Evolutionary conservation across 1,284 basidiomycete species (phyloP).

Genomic region (Marasmius tenuissimus): DNA sequence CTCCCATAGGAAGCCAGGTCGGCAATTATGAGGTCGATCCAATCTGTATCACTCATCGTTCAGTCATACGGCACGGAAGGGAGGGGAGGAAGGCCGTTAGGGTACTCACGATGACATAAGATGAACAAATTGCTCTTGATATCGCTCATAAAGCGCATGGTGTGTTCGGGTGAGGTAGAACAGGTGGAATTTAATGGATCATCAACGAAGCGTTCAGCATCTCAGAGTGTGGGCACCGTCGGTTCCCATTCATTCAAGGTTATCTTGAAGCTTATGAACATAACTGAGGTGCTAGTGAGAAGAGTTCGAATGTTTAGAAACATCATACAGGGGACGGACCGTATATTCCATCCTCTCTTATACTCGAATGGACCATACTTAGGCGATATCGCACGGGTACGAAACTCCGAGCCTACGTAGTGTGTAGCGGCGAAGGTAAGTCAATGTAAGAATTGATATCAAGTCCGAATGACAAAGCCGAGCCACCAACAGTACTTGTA

Average conservation of each 20-base stretch:
- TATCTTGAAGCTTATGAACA: slow-evolving; percentile 66
- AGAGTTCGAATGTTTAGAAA: background rate
- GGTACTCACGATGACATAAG: slow-evolving; percentile 72
- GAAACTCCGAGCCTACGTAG: slow-evolving; percentile 59
- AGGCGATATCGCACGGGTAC: slow-evolving; percentile 72
- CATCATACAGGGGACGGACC: slow-evolving; percentile 29
- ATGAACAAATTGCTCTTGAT: slow-evolving; percentile 73
- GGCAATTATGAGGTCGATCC: slow-evolving; percentile 87
- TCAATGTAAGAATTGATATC: background rate
- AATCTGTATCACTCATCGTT: slow-evolving; percentile 44
- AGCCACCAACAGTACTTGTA: slow-evolving; percentile 68
- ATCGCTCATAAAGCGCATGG: slow-evolving; percentile 76
- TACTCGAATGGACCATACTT: slow-evolving; percentile 67
- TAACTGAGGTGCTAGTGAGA: slow-evolving; percentile 2
- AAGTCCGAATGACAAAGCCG: slow-evolving; percentile 34
- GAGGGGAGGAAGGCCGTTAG: background rate
- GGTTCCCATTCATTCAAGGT: slow-evolving; percentile 76
- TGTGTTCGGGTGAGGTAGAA: slow-evolving; percentile 68
- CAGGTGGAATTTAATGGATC: slow-evolving; percentile 31
- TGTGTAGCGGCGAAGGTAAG: background rate
- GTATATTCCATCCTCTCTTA: slow-evolving; percentile 76
- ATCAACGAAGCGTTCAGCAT: slow-evolving; percentile 30
- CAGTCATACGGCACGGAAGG: no score
- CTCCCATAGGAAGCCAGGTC: slow-evolving; percentile 80
- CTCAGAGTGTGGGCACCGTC: slow-evolving; percentile 82